Conservation (phyloP, 805 yeast species). For the Candida andamanensis region DNA sequence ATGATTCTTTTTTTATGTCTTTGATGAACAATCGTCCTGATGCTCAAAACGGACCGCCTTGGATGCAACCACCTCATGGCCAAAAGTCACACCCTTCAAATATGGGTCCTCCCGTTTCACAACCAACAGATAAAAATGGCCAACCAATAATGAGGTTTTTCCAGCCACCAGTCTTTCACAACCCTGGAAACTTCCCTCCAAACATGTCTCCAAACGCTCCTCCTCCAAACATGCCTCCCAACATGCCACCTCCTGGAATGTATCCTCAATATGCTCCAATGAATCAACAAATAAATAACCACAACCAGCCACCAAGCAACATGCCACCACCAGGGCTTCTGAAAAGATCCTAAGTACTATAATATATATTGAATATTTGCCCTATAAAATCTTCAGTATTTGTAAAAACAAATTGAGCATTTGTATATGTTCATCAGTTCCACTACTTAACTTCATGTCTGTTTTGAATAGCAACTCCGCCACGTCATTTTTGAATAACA, state of each 20-base stretch:
- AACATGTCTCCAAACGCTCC: constrained; percentile 1
- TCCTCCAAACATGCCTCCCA: constrained; percentile 10
- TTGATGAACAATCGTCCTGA: constrained; percentile 24
- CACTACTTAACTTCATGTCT: constrained; percentile 72
- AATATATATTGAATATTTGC: neutral
- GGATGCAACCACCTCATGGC: constrained; percentile 16
- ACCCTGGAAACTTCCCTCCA: too few relatives aligned
- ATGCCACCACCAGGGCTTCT: constrained; percentile 6
- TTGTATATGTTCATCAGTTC: constrained; percentile 86
- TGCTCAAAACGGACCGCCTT: constrained; percentile 20
- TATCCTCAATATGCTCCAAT: too few relatives aligned
- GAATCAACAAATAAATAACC: too few relatives aligned
- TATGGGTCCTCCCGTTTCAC: too few relatives aligned
- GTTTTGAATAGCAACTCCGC: constrained; percentile 65
- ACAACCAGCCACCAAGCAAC: too few relatives aligned
- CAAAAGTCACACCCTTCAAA: constrained; percentile 1
- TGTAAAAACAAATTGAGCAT: constrained; percentile 54
- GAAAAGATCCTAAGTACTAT: constrained; percentile 6
- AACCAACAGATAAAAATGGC: too few relatives aligned
- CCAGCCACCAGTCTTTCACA: too few relatives aligned
- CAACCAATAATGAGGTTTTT: too few relatives aligned
- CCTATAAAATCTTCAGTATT: constrained; percentile 18
- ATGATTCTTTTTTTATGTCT: constrained; percentile 45
- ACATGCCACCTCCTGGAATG: constrained; percentile 11
- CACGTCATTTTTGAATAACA: constrained; percentile 58